These are phyloP conservation scores for Chytriomyces confervae DNA, from an alignment of 192 early-diverging fungal genomes.

Conservation along the genomic window DNA sequence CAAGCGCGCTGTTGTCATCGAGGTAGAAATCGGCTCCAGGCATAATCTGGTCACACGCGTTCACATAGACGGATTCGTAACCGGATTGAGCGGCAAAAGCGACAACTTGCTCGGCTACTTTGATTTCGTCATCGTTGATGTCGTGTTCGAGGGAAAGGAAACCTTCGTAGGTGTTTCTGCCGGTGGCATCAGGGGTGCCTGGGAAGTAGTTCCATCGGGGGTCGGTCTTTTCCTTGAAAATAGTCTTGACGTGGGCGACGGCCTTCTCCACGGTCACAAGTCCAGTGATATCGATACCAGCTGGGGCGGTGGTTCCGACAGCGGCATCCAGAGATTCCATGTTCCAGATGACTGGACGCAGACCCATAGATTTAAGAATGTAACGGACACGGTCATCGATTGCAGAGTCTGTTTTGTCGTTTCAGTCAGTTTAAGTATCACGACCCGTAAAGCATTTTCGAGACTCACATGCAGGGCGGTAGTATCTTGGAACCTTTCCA, in stretches of 20 bases:
- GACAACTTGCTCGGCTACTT: constrained; percentile 19
- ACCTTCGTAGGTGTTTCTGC: constrained; percentile 27
- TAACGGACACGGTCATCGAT: constrained; percentile 74
- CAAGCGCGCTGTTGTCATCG: constrained; percentile 25
- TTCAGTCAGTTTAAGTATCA: not conserved
- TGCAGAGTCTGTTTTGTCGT: constrained; percentile 56
- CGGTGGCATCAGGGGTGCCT: not conserved
- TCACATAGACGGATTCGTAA: constrained; percentile 30
- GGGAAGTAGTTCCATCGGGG: constrained; percentile 36
- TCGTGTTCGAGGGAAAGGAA: constrained; percentile 55
- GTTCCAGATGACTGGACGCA: constrained; percentile 47
- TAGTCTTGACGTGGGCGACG: constrained; percentile 9
- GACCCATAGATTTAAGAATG: constrained; percentile 65
- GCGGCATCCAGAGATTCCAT: constrained; percentile 43
- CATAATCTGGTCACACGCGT: constrained; percentile 36
- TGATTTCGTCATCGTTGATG: constrained; percentile 22
- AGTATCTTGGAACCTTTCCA: constrained; percentile 53
- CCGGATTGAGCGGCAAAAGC: not conserved
- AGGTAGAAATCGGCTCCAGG: constrained; percentile 29
- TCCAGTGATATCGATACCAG: constrained; percentile 24
- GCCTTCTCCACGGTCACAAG: constrained; percentile 17
- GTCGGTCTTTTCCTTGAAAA: constrained; percentile 24
- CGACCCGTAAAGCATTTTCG: not conserved
- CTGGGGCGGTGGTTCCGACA: not conserved
- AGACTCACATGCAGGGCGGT: constrained; percentile 63